Base-by-base conservation (phyloP, 2,329 filamentous ascomycete genomes). In the Biscogniauxia sp. region DNA sequence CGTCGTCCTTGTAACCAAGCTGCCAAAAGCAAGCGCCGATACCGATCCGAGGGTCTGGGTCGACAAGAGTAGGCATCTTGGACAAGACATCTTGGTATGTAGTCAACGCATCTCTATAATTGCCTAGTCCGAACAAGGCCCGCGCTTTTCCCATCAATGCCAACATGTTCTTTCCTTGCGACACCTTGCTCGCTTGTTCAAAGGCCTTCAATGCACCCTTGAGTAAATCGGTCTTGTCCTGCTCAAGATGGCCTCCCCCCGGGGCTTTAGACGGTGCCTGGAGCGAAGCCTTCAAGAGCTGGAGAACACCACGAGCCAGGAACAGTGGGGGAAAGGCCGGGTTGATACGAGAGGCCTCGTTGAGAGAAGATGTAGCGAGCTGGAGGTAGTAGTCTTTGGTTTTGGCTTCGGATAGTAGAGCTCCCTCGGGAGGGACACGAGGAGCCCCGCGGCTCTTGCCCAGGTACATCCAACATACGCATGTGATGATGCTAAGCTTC, bases 11-110 rank as follows among this genome's bases (percentile, higher is more conserved):
- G 80, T 92, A 93, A 11, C 93, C 93, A 26, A 99, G 82, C 75
- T 97, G 92, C 95, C 96, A 99, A 75, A 97, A 89, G 79, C 95
- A 99, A 76, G 92, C 95, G 53, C 95, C 95, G 71, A 99, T 94
- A 58, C 95, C 95, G 68, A 99, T 94, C 68, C 96, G 87, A 67
- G 95, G 96, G 75, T 99, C 95, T 0, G 95, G 95, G 71, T 99
- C 95, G 51, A 90, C 86, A 70, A 98, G 82, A 67, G 92, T 88
- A 1, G 95, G 95, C 80, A 93, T 93, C 75, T 90, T 93, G 69
- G 88, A 83, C 55, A 99, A 79, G 17, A 93, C 92, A 61, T 92
- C 90, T 77, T 99, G 95, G 73, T 98, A 99, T 23, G 85, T 82
- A 62, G 90, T 84, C 56, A 98, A 78, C 15, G 96, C 90, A 57